Conservation (phyloP, 1,139 yeast genomes). For the Yamadazyma oceani region DNA sequence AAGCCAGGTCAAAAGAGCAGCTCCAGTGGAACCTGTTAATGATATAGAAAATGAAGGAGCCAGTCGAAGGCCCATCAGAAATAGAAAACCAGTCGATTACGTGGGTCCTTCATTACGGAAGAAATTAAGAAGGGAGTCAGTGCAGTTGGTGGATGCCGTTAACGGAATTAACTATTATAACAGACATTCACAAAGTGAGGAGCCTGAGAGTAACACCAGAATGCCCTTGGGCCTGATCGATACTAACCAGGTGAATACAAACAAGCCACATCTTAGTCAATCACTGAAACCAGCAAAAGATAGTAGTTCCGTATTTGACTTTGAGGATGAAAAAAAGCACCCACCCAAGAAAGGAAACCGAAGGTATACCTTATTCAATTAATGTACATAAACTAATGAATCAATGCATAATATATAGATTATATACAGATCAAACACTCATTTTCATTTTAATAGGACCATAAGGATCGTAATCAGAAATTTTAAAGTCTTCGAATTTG, state of each 20-base stretch:
- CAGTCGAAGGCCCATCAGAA: slow-evolving; percentile 12
- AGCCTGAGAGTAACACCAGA: slow-evolving; percentile 11
- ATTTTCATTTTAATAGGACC: slow-evolving; percentile 84
- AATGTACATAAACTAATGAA: slow-evolving; percentile 2
- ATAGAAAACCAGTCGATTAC: slow-evolving; percentile 53
- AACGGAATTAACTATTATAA: slow-evolving; percentile 7
- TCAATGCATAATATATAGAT: neutral
- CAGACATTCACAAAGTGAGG: slow-evolving; percentile 4
- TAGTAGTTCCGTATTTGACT: slow-evolving; percentile 5
- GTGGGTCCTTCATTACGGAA: slow-evolving; percentile 66
- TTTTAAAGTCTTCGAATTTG: slow-evolving; percentile 80
- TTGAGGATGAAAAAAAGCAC: slow-evolving; percentile 9
- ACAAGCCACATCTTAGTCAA: slow-evolving; percentile 3
- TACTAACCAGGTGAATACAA: slow-evolving; percentile 5
- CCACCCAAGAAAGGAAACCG: too few relatives aligned
- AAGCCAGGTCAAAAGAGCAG: neutral
- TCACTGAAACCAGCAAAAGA: slow-evolving; percentile 1
- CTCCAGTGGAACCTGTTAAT: neutral
- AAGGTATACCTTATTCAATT: slow-evolving; percentile 14
- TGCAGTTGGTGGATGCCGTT: slow-evolving; percentile 57
- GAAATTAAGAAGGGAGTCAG: slow-evolving; percentile 72
- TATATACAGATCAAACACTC: slow-evolving; percentile 45
- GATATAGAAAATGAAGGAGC: slow-evolving; percentile 2
- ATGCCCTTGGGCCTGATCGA: slow-evolving; percentile 24
- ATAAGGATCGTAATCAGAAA: slow-evolving; percentile 77